Evolutionary conservation across 805 yeast species (phyloP).

Genomic region (Grigorovia humatica): DNA sequence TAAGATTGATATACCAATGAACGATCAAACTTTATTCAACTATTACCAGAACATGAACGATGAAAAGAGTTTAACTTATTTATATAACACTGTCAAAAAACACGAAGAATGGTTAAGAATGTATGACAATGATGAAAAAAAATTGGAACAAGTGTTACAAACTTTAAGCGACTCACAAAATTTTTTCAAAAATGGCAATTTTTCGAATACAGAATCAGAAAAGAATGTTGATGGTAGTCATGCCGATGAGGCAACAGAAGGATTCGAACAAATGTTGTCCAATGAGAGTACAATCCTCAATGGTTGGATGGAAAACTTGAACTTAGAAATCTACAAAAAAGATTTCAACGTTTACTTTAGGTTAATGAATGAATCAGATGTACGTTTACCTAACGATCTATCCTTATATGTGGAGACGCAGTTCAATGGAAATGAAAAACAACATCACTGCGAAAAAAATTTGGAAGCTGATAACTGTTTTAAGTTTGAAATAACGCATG

Average conservation of each 20-base stretch:
- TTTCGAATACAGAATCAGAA: background rate
- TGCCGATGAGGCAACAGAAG: background rate
- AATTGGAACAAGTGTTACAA: slow-evolving; percentile 1
- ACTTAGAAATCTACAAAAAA: background rate
- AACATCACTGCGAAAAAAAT: background rate
- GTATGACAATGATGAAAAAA: slow-evolving; percentile 7
- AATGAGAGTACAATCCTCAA: background rate
- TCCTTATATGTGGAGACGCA: background rate
- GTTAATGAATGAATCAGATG: background rate
- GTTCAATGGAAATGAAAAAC: background rate
- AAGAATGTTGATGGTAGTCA: background rate
- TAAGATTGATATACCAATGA: slow-evolving; percentile 10
- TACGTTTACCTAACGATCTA: background rate
- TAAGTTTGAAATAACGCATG: slow-evolving; percentile 1
- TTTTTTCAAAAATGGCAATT: background rate
- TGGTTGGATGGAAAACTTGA: background rate
- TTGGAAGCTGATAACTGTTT: background rate
- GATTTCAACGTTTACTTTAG: slow-evolving; percentile 4
- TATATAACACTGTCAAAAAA: slow-evolving; percentile 12
- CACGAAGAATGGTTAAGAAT: slow-evolving; percentile 9
- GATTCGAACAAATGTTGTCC: background rate
- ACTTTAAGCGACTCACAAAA: background rate
- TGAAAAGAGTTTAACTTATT: slow-evolving; percentile 10
- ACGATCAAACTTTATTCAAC: slow-evolving; percentile 14
- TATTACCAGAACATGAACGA: slow-evolving; percentile 17